Evolutionary conservation across 768 basidiomycete species (phyloP), one percentile per base, ranked within the genome.

Genomic region (Kwoniella bestiolae): DNA sequence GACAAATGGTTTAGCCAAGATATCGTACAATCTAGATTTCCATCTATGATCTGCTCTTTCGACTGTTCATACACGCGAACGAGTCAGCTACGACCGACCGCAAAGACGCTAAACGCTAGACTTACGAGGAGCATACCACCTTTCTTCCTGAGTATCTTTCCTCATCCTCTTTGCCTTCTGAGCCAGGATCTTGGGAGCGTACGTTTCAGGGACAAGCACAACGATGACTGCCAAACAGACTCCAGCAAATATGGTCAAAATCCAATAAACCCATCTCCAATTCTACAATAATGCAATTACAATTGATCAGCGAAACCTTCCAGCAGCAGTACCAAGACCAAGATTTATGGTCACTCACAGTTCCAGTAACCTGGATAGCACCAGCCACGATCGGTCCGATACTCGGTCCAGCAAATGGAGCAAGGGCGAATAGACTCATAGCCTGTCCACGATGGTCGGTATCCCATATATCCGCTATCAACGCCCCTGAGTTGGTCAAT

Each of bases 401-500:
- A 0, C 76, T 73, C 0, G 81, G 79, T 18, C 81, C 81, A 11
- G 82, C 82, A 47, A 83, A 83, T 0, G 82, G 82, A 2, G 82
- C 81, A 2, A 82, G 60, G n/a, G 72, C 56, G 66, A 82, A 82
- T 23, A 80, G 41, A 49, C 56, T 60, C 73, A 81, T 78, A 0
- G 82, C 82, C 57, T 79, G 78, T 12, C 82, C 82, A 45, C 82
- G 62, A 35, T 77, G 76, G 41, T 81, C 78, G 6, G 68, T 68
- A 50, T 82, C 80, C 80, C 82, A 82, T 45, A 82, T 80, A 70
- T 82, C 81, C 5, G 80, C 81, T 0, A 83, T 59, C 16, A 83
- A 56, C 0, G 80, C 82, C 5, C 83, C 83, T 1, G 83, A 79
- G 50, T 83, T 83, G 35, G 83, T 83, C 46, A 84, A 68, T 0